Conservation (phyloP, 495 filamentous ascomycete species). For the Lasiosphaeriaceae sp. region DNA sequence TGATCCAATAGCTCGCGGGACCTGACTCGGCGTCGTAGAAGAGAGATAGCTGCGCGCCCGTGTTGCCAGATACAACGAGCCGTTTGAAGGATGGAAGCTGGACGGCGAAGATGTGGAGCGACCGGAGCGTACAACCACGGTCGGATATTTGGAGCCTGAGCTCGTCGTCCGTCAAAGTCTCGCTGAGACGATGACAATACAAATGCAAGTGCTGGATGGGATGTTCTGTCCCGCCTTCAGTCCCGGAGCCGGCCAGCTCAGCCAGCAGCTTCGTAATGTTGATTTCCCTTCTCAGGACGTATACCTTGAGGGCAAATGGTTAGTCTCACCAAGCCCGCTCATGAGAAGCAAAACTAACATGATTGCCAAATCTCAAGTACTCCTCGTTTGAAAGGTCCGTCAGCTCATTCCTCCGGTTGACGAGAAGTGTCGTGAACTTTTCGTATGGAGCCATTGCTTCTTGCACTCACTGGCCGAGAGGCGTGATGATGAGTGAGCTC, state of each 20-base stretch:
- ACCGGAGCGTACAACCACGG: background rate
- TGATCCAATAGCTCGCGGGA: background rate
- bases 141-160: background rate
- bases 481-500: background rate
- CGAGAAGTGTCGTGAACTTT: background rate
- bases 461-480: background rate
- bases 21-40: background rate
- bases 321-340: background rate
- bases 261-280: background rate
- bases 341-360: background rate
- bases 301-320: background rate
- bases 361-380: background rate
- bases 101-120: background rate
- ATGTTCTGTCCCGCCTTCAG: background rate
- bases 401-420: background rate
- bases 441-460: background rate
- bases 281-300: constrained; percentile 1
- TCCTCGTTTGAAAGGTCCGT: background rate
- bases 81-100: background rate
- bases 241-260: background rate
- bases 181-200: background rate
- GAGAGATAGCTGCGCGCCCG: background rate
- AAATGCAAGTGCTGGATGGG: background rate
- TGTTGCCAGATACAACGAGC: background rate
- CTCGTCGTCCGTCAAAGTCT: background rate